phyloP scores from a whole-genome alignment of 129 eudicot genomes.

The Escallonia herrerae region DNA sequence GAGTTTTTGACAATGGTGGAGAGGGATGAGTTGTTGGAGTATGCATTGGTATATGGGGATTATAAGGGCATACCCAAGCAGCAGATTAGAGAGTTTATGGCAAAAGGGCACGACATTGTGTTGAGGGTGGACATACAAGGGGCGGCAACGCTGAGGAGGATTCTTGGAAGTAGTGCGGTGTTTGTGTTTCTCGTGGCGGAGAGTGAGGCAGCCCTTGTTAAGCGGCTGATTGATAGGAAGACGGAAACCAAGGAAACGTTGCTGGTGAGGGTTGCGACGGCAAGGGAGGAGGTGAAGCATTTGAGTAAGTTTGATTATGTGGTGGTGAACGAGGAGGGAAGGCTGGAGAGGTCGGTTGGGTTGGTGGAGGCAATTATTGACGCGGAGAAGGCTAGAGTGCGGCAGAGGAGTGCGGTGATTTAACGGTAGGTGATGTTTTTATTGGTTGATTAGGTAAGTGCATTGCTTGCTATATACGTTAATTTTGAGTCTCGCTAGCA shows the following conservation, averaged over 20 bases:
- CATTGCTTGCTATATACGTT: background rate
- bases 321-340: conserved; percentile 74
- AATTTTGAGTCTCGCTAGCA: background rate
- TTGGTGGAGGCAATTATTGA: conserved; percentile 64
- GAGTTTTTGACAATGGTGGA: conserved; percentile 64
- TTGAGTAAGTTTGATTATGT: conserved; percentile 66
- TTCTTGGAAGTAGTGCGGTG: conserved; percentile 59
- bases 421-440: conserved; percentile 14
- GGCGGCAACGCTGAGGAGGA: conserved; percentile 62
- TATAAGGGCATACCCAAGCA: conserved; percentile 69
- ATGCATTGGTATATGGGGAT: conserved; percentile 61
- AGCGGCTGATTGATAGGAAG: conserved; percentile 59
- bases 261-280: conserved; percentile 69
- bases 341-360: conserved; percentile 57
- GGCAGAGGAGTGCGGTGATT: conserved; percentile 40
- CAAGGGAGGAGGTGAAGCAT: conserved; percentile 61
- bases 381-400: conserved; percentile 77
- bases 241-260: conserved; percentile 65
- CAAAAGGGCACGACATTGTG: conserved; percentile 63
- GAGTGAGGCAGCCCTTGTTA: conserved; percentile 64
- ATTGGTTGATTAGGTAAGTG: no score
- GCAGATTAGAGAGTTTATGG: conserved; percentile 68
- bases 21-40: conserved; percentile 63
- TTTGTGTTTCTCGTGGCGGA: conserved; percentile 72
- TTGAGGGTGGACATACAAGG: conserved; percentile 85